Conservation (phyloP, 2,329 filamentous ascomycete species). For the Colletotrichum incanum region DNA sequence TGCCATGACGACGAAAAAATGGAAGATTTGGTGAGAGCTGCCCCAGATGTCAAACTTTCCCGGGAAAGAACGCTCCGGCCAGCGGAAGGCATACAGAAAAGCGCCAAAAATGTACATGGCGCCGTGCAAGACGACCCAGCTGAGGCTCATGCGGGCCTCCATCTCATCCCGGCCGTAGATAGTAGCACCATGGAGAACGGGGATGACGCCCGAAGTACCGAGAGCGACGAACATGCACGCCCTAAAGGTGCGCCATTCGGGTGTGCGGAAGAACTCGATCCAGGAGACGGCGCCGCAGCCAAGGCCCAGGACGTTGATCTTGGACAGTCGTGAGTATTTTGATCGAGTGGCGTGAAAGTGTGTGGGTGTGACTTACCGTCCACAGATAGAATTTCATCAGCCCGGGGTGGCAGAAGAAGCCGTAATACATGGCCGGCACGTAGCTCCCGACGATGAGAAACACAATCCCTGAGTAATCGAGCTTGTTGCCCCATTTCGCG, state of each 20-base stretch:
- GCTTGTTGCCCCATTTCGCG: conserved; percentile 87
- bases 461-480: conserved; percentile 96
- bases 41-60: conserved; percentile 92
- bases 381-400: conserved; percentile 81
- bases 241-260: conserved; percentile 86
- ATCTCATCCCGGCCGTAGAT: conserved; percentile 79
- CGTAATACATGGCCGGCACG: conserved; percentile 90
- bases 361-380: conserved; percentile 70
- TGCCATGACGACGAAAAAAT: conserved; percentile 88
- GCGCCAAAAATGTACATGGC: conserved; percentile 89
- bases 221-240: conserved; percentile 92
- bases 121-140: conserved; percentile 86
- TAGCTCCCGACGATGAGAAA: conserved; percentile 92
- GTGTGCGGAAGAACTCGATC: conserved; percentile 86
- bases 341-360: conserved; percentile 40
- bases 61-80: conserved; percentile 86
- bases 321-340: background rate
- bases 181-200: conserved; percentile 82
- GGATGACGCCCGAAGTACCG: conserved; percentile 86
- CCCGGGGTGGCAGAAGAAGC: conserved; percentile 79
- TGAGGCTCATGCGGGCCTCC: conserved; percentile 82
- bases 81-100: conserved; percentile 85
- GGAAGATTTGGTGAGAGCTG: conserved; percentile 96
- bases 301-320: conserved; percentile 86
- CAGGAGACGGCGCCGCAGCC: conserved; percentile 84